Base-by-base conservation (phyloP, 176 grass and related monocot species). In the Eragrostis nindensis region DNA sequence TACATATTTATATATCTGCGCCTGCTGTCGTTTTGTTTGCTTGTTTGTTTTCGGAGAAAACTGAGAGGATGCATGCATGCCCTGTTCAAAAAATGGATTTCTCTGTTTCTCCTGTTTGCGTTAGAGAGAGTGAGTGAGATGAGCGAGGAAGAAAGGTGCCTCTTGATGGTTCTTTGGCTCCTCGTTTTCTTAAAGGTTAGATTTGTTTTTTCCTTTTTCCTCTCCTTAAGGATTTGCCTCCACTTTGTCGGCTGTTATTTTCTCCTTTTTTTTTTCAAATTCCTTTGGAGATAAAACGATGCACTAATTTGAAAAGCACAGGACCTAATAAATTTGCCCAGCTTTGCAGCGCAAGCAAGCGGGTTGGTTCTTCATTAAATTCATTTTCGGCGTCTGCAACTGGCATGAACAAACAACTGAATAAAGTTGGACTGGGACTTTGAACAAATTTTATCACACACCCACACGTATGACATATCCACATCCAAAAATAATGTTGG, bases 401-500 rank as follows among this genome's bases (percentile, higher is more conserved):
- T 67, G 46, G 7, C 17, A 68, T 7, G 14, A 38, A 21, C 27
- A 8, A 69, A n/a, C 38, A 8, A 64, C 46, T 53, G 46, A 44
- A 47, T 5, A 62, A 74, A 60, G 0, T 1, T 15, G 14, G 45
- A 84, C 39, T 8, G 82, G 16, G 76, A 80, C 82, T 74, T 36
- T 36, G 36, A 69, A 76, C 63, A 80, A 68, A 80, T 64, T 75
- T 84, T 55, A 80, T 80, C 67, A 62, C 64, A 49, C 36, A 3
- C 62, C 19, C 66, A 19, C 22, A 57, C 22, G 42, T 7, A 44
- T 44, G 55, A n/a, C 55, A 11, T 46, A 73, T 75, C 68, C 75
- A 68, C 67, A 59, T 86, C 84, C 49, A 49, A 49, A 49, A 68
- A 67, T 80, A 60, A 74, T 80, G 68, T 26, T 73, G 38, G 56